Evolutionary conservation across 148 eudicot genomes (phyloP).

Genomic region (Agrostemma githago): DNA sequence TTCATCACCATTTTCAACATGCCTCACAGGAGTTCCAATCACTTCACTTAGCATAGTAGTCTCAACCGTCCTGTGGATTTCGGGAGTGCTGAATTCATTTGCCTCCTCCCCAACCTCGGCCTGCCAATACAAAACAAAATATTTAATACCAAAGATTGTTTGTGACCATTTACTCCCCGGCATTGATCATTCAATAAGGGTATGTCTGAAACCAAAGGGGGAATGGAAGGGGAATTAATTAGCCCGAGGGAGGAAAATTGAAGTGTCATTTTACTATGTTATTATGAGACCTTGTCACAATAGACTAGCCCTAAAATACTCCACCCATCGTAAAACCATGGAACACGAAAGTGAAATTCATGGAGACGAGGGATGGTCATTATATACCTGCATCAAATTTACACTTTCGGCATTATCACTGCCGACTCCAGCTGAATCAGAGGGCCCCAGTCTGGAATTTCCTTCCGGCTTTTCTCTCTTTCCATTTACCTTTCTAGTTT

Average conservation of each 20-base stretch:
- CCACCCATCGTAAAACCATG: no score
- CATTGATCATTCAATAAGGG: no score
- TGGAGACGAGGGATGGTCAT: not conserved
- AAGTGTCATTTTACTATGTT: no score
- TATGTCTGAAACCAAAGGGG: no score
- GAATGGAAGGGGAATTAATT: no score
- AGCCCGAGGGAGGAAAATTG: no score
- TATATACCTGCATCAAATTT: constrained; percentile 41
- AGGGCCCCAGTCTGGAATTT: constrained; percentile 35
- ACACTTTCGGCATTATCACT: constrained; percentile 56
- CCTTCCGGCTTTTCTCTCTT: constrained; percentile 30
- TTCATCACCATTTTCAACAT: constrained; percentile 26
- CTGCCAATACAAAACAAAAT: constrained; percentile 27
- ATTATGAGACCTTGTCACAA: no score
- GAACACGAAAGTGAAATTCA: not conserved
- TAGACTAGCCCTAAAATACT: no score
- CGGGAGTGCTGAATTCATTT: constrained; percentile 30
- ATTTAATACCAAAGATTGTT: no score
- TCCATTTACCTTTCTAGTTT: constrained; percentile 32
- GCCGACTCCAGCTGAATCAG: constrained; percentile 40
- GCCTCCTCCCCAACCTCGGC: constrained; percentile 40
- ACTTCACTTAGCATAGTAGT: constrained; percentile 51
- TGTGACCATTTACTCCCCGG: no score
- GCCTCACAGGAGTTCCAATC: constrained; percentile 47
- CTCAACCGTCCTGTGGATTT: constrained; percentile 30